These are phyloP conservation scores for Arachis stenosperma DNA, from an alignment of 306 rosid species.

Conservation along the genomic window DNA sequence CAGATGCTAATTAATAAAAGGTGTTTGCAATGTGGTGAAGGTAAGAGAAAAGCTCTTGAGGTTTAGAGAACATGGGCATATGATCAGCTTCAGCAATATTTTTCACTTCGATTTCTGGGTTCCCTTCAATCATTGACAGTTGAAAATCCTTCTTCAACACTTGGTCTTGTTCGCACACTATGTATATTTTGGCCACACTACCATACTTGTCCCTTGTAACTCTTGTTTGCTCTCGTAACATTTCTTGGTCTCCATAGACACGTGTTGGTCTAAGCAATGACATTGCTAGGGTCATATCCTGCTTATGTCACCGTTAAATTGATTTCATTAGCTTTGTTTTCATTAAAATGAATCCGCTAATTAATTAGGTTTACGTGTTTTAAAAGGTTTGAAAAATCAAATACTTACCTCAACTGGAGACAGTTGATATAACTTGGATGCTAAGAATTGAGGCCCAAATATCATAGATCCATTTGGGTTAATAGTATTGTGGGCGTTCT, in stretches of 20 bases:
- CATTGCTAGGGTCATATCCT: constrained; percentile 49
- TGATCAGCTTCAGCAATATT: constrained; percentile 50
- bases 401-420: constrained; percentile 49
- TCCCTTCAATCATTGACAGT: constrained; percentile 43
- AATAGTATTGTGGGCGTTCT: neutral
- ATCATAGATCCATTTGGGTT: constrained; percentile 8
- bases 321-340: neutral
- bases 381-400: neutral
- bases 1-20: constrained; percentile 21
- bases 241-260: neutral
- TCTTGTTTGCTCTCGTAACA: constrained; percentile 2
- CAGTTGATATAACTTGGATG: constrained; percentile 40
- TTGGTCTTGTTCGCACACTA: constrained; percentile 47
- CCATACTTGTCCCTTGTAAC: constrained; percentile 45
- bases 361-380: too few relatives aligned
- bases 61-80: constrained; percentile 60
- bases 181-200: constrained; percentile 43
- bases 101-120: constrained; percentile 43
- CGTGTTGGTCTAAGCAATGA: constrained; percentile 37
- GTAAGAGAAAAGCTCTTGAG: constrained; percentile 32
- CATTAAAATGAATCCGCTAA: too few relatives aligned
- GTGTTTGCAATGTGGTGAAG: constrained; percentile 43
- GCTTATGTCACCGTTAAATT: neutral
- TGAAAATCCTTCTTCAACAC: constrained; percentile 26
- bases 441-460: constrained; percentile 40